Evolutionary conservation across 257 asterid species (phyloP).

Genomic region (Euphrasia confusa): DNA sequence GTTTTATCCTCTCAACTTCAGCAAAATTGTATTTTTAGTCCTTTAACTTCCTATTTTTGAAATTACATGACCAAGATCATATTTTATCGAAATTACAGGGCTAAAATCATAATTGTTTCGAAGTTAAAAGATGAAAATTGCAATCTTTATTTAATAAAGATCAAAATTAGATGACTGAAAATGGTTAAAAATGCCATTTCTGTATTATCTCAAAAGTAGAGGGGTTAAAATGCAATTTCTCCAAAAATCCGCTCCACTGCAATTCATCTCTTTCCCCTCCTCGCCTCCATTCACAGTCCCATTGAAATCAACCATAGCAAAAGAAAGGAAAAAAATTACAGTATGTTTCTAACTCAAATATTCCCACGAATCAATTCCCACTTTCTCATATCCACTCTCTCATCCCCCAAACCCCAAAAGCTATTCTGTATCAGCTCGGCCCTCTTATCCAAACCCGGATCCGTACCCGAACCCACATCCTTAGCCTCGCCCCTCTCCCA

Average conservation of each 20-base stretch:
- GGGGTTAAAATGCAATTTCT: too few species aligned
- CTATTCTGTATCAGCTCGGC: conserved; percentile 29
- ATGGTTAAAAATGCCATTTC: too few species aligned
- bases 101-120: too few species aligned
- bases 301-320: background rate
- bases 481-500: conserved; percentile 32
- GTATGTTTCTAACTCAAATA: conserved; percentile 36
- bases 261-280: conserved; percentile 12
- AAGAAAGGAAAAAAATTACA: background rate
- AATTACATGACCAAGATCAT: too few species aligned
- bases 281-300: background rate
- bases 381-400: conserved; percentile 19
- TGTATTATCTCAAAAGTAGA: too few species aligned
- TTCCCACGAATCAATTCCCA: conserved; percentile 36
- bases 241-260: background rate
- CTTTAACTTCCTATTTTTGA: too few species aligned
- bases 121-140: too few species aligned
- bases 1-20: too few species aligned
- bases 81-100: too few species aligned
- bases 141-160: too few species aligned
- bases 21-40: too few species aligned
- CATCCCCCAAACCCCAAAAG: conserved; percentile 25
- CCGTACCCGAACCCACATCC: conserved; percentile 22
- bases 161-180: too few species aligned
- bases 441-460: conserved; percentile 33